Evolutionary conservation across 371 early-diverging fungal species (phyloP).

Genomic region (Parasitella parasitica): DNA sequence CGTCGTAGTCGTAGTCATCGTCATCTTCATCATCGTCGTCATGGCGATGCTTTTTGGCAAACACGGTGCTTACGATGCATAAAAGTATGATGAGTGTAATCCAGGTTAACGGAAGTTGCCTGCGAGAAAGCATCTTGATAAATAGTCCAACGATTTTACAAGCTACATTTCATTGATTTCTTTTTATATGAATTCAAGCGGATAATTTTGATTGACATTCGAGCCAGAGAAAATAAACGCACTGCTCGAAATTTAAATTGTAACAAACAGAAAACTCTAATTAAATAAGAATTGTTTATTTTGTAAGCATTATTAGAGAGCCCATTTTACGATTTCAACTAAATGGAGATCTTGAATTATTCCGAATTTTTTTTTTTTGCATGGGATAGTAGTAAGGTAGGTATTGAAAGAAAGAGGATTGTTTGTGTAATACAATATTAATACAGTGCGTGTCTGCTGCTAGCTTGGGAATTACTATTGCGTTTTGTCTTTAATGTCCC

Average conservation of each 20-base stretch:
- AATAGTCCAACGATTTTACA: not conserved
- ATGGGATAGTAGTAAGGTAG: not conserved
- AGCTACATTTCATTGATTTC: not conserved
- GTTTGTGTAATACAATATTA: not conserved
- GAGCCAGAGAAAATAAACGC: not conserved
- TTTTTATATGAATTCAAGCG: not conserved
- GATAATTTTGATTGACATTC: slow-evolving; percentile 1
- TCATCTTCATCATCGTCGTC: slow-evolving; percentile 2
- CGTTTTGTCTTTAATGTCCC: slow-evolving; percentile 1
- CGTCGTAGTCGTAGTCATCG: not conserved
- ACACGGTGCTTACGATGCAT: not conserved
- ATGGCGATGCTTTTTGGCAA: not conserved
- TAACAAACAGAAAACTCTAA: not conserved
- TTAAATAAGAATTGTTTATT: not conserved
- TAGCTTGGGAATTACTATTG: slow-evolving; percentile 10
- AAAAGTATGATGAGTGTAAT: slow-evolving; percentile 7
- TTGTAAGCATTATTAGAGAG: not conserved
- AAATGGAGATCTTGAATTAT: not conserved
- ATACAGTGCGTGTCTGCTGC: not conserved
- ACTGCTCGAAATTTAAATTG: not conserved
- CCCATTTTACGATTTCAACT: not conserved
- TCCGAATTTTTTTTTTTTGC: not conserved
- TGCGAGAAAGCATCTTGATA: slow-evolving; percentile 7
- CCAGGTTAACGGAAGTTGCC: slow-evolving; percentile 7
- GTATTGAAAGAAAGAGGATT: not conserved